Conservation (phyloP, 2,329 filamentous ascomycete genomes). For the Pyrenochaeta sp. region DNA sequence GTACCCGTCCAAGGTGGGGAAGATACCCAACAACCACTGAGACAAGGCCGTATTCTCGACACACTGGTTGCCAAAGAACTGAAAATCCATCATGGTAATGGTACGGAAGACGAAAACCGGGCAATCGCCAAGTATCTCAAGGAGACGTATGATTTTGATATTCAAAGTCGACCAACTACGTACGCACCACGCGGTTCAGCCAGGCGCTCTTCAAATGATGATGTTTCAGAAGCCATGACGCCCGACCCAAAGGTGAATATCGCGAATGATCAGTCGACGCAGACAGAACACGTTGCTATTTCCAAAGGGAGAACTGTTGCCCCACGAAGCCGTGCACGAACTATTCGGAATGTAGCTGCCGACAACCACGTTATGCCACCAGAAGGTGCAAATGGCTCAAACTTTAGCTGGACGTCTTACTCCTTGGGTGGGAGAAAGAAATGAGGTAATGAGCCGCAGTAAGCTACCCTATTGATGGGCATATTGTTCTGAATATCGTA, state of each 20-base stretch:
- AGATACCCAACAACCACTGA: conserved; percentile 10
- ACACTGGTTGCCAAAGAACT: conserved; percentile 32
- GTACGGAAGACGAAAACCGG: conserved; percentile 25
- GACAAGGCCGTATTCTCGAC: conserved; percentile 19
- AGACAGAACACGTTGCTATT: not conserved
- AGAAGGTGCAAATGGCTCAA: not conserved
- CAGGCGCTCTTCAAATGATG: conserved; percentile 18
- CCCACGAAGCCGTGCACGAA: too few relatives aligned
- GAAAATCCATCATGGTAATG: conserved; percentile 24
- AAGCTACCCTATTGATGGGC: too few relatives aligned
- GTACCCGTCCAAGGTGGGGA: conserved; percentile 6
- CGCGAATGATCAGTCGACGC: not conserved
- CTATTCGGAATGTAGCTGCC: too few relatives aligned
- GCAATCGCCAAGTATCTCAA: conserved; percentile 29
- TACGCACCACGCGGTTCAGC: conserved; percentile 2
- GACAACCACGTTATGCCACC: too few relatives aligned
- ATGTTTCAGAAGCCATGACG: conserved; percentile 17
- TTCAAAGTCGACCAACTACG: conserved; percentile 6
- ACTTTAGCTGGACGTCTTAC: not conserved
- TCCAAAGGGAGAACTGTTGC: too few relatives aligned
- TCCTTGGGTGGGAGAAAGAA: not conserved
- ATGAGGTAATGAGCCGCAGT: not conserved
- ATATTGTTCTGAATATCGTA: too few relatives aligned
- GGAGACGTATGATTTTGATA: conserved; percentile 23
- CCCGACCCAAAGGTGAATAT: not conserved